Conservation (phyloP, 768 basidiomycete species). For the Leccinellum rugosiceps region DNA sequence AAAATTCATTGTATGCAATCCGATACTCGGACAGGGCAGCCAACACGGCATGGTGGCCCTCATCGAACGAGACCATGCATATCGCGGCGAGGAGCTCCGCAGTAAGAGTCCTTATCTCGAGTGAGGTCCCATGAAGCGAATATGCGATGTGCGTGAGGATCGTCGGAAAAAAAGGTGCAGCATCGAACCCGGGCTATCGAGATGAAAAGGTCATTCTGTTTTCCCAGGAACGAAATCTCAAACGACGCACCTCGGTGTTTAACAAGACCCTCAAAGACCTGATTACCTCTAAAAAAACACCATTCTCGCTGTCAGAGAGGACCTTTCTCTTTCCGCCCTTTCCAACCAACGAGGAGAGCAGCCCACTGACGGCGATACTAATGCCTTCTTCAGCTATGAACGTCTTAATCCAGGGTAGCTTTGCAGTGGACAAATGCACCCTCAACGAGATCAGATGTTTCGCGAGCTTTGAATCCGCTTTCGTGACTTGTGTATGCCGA, state of each 20-base stretch:
- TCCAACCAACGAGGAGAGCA: constrained; percentile 62
- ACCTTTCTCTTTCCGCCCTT: constrained; percentile 59
- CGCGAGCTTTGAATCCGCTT: constrained; percentile 56
- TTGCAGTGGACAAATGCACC: constrained; percentile 82
- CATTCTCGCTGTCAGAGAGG: constrained; percentile 59
- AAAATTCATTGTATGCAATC: constrained; percentile 63
- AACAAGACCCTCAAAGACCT: constrained; percentile 66
- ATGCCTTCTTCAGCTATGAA: constrained; percentile 68
- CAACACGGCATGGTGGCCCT: constrained; percentile 73
- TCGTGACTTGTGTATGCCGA: constrained; percentile 53
- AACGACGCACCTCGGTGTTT: no score
- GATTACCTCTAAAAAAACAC: constrained; percentile 67
- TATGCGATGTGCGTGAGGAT: no score
- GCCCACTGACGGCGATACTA: constrained; percentile 50
- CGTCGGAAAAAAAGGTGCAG: no score
- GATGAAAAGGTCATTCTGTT: no score
- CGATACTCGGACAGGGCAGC: constrained; percentile 80
- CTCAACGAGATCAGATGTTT: constrained; percentile 84
- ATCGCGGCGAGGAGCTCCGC: constrained; percentile 83
- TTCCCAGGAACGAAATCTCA: no score
- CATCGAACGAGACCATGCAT: constrained; percentile 65
- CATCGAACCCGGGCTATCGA: no score
- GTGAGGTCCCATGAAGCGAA: no score
- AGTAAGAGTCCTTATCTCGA: constrained; percentile 53
- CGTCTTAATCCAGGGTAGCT: constrained; percentile 70